phyloP scores from a whole-genome alignment of 2,329 filamentous ascomycete species.

The Diplodia scrobiculata region DNA sequence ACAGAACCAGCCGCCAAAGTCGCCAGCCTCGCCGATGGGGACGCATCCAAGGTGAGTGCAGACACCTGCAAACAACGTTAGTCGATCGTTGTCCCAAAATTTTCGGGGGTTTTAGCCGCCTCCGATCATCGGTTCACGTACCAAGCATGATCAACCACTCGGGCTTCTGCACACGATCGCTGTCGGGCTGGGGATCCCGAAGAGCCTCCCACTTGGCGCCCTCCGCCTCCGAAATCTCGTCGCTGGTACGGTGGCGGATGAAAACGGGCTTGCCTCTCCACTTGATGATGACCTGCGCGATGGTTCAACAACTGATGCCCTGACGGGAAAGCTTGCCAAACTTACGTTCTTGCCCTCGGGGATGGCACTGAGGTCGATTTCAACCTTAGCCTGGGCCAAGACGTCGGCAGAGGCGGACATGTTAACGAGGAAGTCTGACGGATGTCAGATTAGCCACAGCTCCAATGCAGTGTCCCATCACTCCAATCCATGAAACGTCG shows the following conservation, averaged over 20 bases:
- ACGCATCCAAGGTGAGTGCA: conserved; percentile 99
- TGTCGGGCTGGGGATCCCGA: conserved; percentile 87
- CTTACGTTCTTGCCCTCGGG: conserved; percentile 99
- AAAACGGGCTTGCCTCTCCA: conserved; percentile 99
- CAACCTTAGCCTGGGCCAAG: conserved; percentile 98
- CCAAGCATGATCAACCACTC: conserved; percentile 99
- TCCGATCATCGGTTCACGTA: conserved; percentile 48
- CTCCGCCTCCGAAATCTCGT: conserved; percentile 95
- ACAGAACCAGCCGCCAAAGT: conserved; percentile 99
- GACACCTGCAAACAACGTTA: conserved; percentile 65
- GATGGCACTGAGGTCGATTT: conserved; percentile 88
- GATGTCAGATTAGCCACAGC: conserved; percentile 30
- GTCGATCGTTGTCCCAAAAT: not conserved
- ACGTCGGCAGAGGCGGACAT: conserved; percentile 99
- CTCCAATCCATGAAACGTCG: conserved; percentile 8
- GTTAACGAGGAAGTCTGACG: conserved; percentile 95
- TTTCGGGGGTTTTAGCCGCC: not conserved
- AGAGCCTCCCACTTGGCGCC: conserved; percentile 78
- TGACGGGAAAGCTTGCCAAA: conserved; percentile 34
- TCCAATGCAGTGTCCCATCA: conserved; percentile 14
- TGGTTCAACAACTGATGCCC: conserved; percentile 31
- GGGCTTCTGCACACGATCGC: conserved; percentile 93
- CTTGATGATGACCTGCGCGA: conserved; percentile 87
- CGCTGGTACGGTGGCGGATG: conserved; percentile 93
- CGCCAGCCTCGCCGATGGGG: conserved; percentile 96